Conservation (phyloP, 768 basidiomycete species). For the Porpolomopsis calyptriformis region DNA sequence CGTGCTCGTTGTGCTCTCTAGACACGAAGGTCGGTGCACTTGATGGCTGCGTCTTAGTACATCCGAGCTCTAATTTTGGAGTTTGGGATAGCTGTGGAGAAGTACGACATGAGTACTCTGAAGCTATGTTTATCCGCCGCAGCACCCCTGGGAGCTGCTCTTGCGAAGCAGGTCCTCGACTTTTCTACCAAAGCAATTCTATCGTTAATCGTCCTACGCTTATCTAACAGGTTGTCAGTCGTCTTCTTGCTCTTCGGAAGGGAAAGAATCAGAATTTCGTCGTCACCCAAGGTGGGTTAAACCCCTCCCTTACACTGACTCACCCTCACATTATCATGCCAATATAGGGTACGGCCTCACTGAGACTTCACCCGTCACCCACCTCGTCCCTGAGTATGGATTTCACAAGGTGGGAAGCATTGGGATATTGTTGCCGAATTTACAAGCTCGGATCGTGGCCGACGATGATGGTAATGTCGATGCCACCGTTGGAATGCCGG, state of each 20-base stretch:
- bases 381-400: conserved; percentile 40
- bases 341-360: conserved; percentile 75
- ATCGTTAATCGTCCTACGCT: neutral
- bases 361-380: conserved; percentile 69
- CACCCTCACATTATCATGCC: neutral
- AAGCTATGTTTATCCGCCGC: conserved; percentile 59
- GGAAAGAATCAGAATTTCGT: conserved; percentile 27
- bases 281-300: conserved; percentile 41
- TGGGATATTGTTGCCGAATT: conserved; percentile 62
- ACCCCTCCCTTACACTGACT: neutral
- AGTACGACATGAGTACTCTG: conserved; percentile 58
- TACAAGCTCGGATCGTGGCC: conserved; percentile 63
- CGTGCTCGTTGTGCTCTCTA: conserved; percentile 64
- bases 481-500: conserved; percentile 44
- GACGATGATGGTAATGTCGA: conserved; percentile 46
- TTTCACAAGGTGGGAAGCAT: conserved; percentile 49
- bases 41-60: neutral
- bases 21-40: conserved; percentile 48
- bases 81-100: conserved; percentile 37
- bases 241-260: conserved; percentile 26
- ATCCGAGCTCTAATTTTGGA: neutral
- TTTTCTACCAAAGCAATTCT: conserved; percentile 11
- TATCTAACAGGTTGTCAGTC: conserved; percentile 24
- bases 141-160: conserved; percentile 62
- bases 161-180: conserved; percentile 45